Percentiles rank a stretch among this genome's conserved stretches.
phyloP scores from a whole-genome alignment of 495 filamentous ascomycete species.

The Amorphotheca resinae region DNA sequence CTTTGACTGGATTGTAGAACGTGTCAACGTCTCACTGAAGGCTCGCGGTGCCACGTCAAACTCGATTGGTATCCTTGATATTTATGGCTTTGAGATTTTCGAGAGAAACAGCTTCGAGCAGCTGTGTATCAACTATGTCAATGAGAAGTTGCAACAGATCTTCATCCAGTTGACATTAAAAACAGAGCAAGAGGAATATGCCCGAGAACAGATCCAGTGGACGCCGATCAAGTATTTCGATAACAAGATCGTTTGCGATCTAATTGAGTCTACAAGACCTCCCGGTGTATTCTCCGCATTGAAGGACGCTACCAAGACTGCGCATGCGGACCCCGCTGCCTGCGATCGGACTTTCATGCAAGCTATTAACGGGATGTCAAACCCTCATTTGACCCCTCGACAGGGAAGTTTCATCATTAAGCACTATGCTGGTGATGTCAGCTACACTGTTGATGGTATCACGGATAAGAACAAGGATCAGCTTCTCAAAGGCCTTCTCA shows the following conservation, averaged over 20 bases:
- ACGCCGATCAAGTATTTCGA: conserved; percentile 99
- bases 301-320: conserved; percentile 96
- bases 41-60: conserved; percentile 64
- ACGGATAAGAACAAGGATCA: conserved; percentile 99
- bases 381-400: conserved; percentile 82
- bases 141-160: conserved; percentile 98
- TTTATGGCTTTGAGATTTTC: conserved; percentile 99
- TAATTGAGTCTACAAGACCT: conserved; percentile 88
- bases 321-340: conserved; percentile 85
- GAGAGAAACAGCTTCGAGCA: conserved; percentile 99
- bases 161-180: conserved; percentile 97
- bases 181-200: conserved; percentile 97
- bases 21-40: conserved; percentile 80
- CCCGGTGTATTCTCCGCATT: conserved; percentile 91
- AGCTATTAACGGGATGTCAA: conserved; percentile 75
- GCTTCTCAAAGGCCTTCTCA: conserved; percentile 85
- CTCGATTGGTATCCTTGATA: conserved; percentile 95
- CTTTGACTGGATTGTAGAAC: conserved; percentile 96
- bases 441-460: conserved; percentile 90
- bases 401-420: conserved; percentile 98
- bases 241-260: conserved; percentile 96
- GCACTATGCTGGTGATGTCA: conserved; percentile 97
- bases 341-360: conserved; percentile 95
- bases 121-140: conserved; percentile 99
- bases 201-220: conserved; percentile 93